Base-by-base conservation (phyloP, 139 green algal genomes). In the Chlorella sp. region DNA sequence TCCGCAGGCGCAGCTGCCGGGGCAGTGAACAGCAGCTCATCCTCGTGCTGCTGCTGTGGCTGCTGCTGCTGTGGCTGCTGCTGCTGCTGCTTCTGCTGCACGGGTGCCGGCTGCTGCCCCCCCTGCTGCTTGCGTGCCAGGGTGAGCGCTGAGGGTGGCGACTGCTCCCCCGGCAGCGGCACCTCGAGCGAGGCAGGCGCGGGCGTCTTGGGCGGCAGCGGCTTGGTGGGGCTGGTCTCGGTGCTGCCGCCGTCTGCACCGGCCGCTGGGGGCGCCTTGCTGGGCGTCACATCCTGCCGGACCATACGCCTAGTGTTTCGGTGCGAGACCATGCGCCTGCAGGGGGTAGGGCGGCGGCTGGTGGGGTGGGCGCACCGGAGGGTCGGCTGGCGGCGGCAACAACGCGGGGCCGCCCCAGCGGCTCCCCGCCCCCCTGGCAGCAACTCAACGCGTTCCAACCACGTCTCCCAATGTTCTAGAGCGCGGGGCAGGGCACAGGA, bases 171-270 rank as follows among this genome's bases (percentile, higher is more conserved):
- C 2, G 73, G 73, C 44, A 65, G 30, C 32, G 32, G 64, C 76
- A 20, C 43, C 56, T 28, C 48, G 22, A 32, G 38, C 20, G 24
- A 56, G 56, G 14, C 17, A 3, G 60, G 77, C 20, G 51, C 77
- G 11, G 77, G 77, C 77, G 77, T 83, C 77, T 73, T 72, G 40
- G 77, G 77, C 17, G 77, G 77, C 41, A 73, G 77, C 28, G 60
- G 60, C 58, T 83, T 83, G 58, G 28, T 73, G 3, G 77, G 77
- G 77, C 77, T 83, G 41, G 38, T 73, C 58, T 83, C 40, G 26
- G 73, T 64, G 60, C 77, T 74, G 40, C 48, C 75, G 20, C 22
- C 22, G 30, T 20, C 68, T 19, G 20, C 32, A 30, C 44, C 22
- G 72, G 30, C 44, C 22, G 51, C 51, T 20, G 9, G 9, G 51